A percentile compares a stretch with the other conserved stretches of the same genome.
These are phyloP conservation scores for Rhodamnia argentea DNA, from an alignment of 345 rosid species.

Conservation along the genomic window DNA sequence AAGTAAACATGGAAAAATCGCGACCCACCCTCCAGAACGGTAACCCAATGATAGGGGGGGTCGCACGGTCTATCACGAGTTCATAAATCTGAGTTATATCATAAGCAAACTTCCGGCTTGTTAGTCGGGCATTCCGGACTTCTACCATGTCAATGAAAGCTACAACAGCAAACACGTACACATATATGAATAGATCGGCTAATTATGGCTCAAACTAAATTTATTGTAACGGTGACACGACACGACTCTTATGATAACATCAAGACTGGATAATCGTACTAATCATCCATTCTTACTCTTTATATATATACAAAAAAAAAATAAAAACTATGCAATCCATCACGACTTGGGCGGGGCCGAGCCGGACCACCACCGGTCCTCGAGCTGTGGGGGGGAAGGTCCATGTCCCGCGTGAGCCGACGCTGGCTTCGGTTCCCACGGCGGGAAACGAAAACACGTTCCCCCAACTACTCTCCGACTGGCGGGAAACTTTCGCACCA, in stretches of 20 bases:
- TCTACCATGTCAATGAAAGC: too few species aligned
- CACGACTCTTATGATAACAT: too few species aligned
- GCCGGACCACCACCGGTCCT: not conserved
- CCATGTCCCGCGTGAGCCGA: not conserved
- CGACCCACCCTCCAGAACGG: rapidly evolving
- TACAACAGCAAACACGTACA: too few species aligned
- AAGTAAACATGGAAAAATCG: not conserved
- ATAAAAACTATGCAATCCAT: not conserved
- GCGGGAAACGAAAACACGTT: not conserved
- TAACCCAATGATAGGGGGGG: rapidly evolving
- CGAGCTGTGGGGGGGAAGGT: not conserved
- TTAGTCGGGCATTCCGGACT: not conserved
- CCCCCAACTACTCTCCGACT: not conserved
- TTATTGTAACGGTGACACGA: rapidly evolving
- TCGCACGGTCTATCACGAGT: rapidly evolving
- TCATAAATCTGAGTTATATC: not conserved
- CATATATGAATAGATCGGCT: rapidly evolving
- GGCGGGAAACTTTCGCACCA: not conserved
- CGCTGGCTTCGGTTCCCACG: not conserved
- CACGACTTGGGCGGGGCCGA: rapidly evolving
- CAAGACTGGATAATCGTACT: rapidly evolving
- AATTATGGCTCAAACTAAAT: rapidly evolving
- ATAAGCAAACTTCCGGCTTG: rapidly evolving
- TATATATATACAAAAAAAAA: too few species aligned
- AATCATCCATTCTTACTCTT: rapidly evolving